A percentile compares a stretch with the other conserved stretches of the same genome.
These are phyloP conservation scores for Acanthamoeba lenticulata DNA, from an alignment of 208 protist species.

Conservation along the genomic window DNA sequence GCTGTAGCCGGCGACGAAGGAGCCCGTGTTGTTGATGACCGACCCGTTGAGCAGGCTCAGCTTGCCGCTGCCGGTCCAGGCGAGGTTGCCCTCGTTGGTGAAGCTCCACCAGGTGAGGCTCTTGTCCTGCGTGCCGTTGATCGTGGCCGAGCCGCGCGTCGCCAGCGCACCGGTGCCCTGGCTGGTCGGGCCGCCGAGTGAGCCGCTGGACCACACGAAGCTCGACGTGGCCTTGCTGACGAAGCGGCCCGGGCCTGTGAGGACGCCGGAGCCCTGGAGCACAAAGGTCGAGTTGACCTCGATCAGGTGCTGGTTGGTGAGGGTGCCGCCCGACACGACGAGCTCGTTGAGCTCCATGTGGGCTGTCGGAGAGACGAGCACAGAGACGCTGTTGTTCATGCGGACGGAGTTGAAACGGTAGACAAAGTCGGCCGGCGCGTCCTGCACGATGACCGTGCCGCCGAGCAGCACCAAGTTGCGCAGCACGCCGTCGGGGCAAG, in stretches of 20 bases:
- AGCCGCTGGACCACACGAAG: background rate
- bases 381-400: background rate
- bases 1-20: background rate
- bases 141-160: background rate
- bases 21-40: background rate
- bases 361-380: background rate
- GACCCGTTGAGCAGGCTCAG: constrained; percentile 20
- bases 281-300: background rate
- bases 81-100: background rate
- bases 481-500: background rate
- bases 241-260: background rate
- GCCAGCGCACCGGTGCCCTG: background rate
- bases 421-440: constrained; percentile 32
- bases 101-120: background rate
- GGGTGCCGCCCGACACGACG: background rate
- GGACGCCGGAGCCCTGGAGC: background rate
- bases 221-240: background rate
- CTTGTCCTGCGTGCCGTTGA: background rate
- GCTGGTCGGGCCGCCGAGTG: background rate
- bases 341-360: background rate
- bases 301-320: background rate
- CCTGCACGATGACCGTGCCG: background rate
- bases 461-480: constrained; percentile 20
- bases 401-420: constrained; percentile 33
- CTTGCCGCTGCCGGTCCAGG: background rate